Conservation (phyloP, 257 asterid genomes). For the Linderniella brevidens region DNA sequence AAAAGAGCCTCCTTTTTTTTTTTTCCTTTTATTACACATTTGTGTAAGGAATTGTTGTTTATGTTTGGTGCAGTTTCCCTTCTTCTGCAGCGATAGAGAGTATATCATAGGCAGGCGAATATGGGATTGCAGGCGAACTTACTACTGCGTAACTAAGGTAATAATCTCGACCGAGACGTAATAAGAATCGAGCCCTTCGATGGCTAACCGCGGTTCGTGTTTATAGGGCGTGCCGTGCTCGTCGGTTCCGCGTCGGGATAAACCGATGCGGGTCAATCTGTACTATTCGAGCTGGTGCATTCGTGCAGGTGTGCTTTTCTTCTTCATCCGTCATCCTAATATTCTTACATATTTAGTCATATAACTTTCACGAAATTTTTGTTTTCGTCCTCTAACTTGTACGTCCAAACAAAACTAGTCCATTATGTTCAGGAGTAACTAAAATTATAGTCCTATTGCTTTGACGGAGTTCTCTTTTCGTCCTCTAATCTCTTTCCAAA, state of each 20-base stretch:
- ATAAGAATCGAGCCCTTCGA: too few species aligned
- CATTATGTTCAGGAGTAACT: too few species aligned
- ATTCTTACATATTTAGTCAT: too few species aligned
- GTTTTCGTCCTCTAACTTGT: too few species aligned
- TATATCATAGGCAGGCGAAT: constrained; percentile 57
- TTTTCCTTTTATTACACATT: constrained; percentile 2
- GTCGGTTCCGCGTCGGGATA: constrained; percentile 4
- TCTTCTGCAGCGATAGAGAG: constrained; percentile 67
- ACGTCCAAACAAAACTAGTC: too few species aligned
- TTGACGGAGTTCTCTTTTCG: too few species aligned
- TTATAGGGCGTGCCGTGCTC: constrained; percentile 5
- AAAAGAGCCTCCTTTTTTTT: neutral
- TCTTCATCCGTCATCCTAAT: too few species aligned
- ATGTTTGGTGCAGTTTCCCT: constrained; percentile 41
- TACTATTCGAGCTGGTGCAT: constrained; percentile 9
- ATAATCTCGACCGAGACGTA: too few species aligned
- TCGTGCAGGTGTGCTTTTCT: constrained; percentile 9
- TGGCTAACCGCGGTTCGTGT: too few species aligned
- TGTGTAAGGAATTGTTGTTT: neutral
- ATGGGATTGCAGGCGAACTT: constrained; percentile 39
- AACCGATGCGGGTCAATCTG: constrained; percentile 3
- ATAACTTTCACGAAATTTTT: too few species aligned
- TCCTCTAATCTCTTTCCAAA: too few species aligned
- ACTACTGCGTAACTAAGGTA: constrained; percentile 62
- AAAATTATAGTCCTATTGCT: too few species aligned